phyloP scores from a whole-genome alignment of 257 asterid genomes.

The Solanum verrucosum region DNA sequence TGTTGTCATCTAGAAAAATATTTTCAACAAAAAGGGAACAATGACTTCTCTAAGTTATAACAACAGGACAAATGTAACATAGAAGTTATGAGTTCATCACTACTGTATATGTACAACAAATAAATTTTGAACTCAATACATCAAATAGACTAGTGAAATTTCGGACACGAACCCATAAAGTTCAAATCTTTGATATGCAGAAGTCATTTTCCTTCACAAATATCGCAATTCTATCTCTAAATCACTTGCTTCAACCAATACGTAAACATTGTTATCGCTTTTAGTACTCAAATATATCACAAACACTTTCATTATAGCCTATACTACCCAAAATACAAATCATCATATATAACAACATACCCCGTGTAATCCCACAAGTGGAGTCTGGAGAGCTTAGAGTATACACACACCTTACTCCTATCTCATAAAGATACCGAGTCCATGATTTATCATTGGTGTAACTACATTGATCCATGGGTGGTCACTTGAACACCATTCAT shows the following conservation, averaged over 20 bases:
- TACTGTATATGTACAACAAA: not conserved
- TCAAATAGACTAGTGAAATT: not conserved
- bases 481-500: not conserved
- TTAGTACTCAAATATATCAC: not conserved
- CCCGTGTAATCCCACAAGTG: not conserved
- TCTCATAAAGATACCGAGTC: not conserved
- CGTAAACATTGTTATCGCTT: not conserved
- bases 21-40: not conserved
- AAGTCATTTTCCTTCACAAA: not conserved
- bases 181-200: not conserved
- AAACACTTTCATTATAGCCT: not conserved
- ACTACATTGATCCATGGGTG: not conserved
- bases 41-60: not conserved
- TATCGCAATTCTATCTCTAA: not conserved
- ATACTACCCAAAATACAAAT: not conserved
- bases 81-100: not conserved
- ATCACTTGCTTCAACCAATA: not conserved
- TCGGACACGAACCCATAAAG: not conserved
- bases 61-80: not conserved
- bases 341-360: not conserved
- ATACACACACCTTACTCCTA: not conserved
- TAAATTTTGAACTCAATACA: not conserved
- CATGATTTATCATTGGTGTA: not conserved
- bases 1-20: not conserved
- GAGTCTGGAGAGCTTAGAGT: rapidly evolving